phyloP scores from a whole-genome alignment of 2,329 filamentous ascomycete species.

The Trichoderma aggressivum region DNA sequence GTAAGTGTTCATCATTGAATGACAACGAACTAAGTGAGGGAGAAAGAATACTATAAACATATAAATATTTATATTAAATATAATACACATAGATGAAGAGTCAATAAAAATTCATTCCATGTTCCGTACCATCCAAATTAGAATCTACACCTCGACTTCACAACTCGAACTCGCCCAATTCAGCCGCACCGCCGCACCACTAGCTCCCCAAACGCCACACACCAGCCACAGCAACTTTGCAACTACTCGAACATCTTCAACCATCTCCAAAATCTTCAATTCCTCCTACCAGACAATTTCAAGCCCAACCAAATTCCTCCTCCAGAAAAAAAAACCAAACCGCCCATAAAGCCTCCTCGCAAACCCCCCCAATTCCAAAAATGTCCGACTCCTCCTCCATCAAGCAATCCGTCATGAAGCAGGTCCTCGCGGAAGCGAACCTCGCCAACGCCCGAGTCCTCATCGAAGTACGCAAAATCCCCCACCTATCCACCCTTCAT shows the following conservation, averaged over 20 bases:
- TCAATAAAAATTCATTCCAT: not conserved
- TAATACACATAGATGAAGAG: not conserved
- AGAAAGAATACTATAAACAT: not conserved
- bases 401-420: constrained; percentile 62
- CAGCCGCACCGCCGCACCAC: not conserved
- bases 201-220: not conserved
- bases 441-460: constrained; percentile 66
- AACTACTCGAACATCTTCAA: not conserved
- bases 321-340: not conserved
- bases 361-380: constrained; percentile 24
- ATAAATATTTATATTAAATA: not conserved
- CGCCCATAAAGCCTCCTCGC: not conserved
- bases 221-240: constrained; percentile 16
- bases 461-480: constrained; percentile 55
- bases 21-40: not conserved
- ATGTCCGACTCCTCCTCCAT: constrained; percentile 56
- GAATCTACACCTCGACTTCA: not conserved
- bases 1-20: not conserved
- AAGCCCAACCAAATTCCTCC: not conserved
- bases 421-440: constrained; percentile 62
- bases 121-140: not conserved
- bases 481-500: constrained; percentile 4
- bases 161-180: not conserved
- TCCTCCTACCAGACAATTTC: not conserved
- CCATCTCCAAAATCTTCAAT: constrained; percentile 8